Base-by-base conservation (phyloP, 2,329 filamentous ascomycete species). In the Chaetoscypha palmicola region DNA sequence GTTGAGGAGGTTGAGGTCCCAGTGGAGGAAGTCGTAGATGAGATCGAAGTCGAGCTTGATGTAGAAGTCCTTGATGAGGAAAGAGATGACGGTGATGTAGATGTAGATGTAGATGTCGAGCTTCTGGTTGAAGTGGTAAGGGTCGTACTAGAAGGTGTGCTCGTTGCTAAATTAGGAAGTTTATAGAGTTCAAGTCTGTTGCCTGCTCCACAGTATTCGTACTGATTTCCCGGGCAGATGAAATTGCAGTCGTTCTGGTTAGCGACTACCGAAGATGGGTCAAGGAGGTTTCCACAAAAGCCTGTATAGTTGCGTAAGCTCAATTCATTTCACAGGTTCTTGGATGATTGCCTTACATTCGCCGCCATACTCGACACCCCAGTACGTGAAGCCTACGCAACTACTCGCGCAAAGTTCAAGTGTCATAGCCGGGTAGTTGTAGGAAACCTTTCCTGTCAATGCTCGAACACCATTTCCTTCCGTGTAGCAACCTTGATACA, bases 331-430 rank as follows among this genome's bases (percentile, higher is more conserved):
- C 16, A 12, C 24, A 17, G 9, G 12, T 22, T 2, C n/a, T 36
- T 16, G 17, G 21, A 20, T 14, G 28, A 14, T 5, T 10, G 12
- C 57, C 49, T 50, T 58, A 49, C 63, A 64, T 50, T 66, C 59
- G 35, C 55, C 54, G 23, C 58, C 55, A 47, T 65, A 68, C 46
- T 69, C 66, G 9, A 67, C 60, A 31, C 66, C 66, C 21, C 59
- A 63, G 44, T 62, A 65, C 2, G 45, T 55, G 36, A 59, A 67
- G 3, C 54, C 58, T 3, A 48, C 38, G 41, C 59, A 65, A 24
- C 58, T 47, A 2, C 44, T 30, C 2, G 50, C 51, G 38, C 63
- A 66, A 9, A 49, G 51, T 42, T 64, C 58, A 35, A 62, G 49
- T 5, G 60, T 61, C 61, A 64, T 63, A 12, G 41, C 44, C 24